Evolutionary conservation across 2,329 filamentous ascomycete genomes (phyloP).

Genomic region (Fusarium setosum): DNA sequence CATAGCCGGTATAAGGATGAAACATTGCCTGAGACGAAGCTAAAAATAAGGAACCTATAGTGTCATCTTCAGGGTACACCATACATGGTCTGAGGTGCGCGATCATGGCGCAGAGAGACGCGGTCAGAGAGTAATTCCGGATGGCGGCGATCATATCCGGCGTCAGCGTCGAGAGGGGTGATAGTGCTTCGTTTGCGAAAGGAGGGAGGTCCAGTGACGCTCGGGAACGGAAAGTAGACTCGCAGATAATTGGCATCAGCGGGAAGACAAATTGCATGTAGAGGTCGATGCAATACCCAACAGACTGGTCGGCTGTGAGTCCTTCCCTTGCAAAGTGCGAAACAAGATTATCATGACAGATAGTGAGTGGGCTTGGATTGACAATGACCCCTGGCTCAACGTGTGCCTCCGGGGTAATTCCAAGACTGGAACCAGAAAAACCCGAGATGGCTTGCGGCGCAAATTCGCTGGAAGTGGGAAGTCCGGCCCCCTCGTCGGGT

Average conservation of each 20-base stretch:
- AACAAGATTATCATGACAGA: background rate
- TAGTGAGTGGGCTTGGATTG: background rate
- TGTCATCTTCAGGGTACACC: background rate
- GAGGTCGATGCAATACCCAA: background rate
- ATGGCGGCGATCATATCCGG: background rate
- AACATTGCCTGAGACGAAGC: background rate
- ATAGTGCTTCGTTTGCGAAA: background rate
- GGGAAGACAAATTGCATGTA: background rate
- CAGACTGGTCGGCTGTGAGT: background rate
- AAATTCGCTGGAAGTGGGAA: background rate
- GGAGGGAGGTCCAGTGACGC: background rate
- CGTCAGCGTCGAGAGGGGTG: background rate
- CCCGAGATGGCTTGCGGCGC: background rate
- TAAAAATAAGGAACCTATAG: background rate
- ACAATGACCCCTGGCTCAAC: background rate
- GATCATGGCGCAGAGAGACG: background rate
- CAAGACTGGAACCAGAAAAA: too few species aligned
- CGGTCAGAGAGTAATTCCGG: background rate
- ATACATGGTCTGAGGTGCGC: background rate
- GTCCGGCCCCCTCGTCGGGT: background rate
- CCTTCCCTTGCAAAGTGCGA: background rate
- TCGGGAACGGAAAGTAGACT: background rate
- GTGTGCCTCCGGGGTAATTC: background rate
- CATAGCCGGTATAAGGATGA: background rate
- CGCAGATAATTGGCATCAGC: background rate